Evolutionary conservation across 768 basidiomycete genomes (phyloP).

Genomic region (Mrakia hoshinonis): DNA sequence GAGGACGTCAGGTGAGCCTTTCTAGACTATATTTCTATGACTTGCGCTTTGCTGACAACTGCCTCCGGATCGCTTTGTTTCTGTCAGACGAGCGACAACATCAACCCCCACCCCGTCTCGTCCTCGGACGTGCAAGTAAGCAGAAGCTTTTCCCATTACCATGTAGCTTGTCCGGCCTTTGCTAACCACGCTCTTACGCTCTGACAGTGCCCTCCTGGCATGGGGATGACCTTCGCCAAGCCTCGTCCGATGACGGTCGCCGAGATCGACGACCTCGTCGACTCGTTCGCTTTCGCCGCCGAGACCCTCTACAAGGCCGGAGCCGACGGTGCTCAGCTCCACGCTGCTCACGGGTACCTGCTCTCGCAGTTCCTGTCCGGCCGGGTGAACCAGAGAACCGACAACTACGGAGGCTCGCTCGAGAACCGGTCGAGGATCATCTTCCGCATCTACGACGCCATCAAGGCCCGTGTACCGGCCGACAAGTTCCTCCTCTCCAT

Average conservation of each 20-base stretch:
- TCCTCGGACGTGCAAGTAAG: conserved; percentile 31
- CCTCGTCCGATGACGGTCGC: conserved; percentile 30
- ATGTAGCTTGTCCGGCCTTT: neutral
- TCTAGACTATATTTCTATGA: no score
- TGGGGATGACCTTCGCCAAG: conserved; percentile 33
- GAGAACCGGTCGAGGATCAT: conserved; percentile 41
- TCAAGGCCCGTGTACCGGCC: conserved; percentile 30
- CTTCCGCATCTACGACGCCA: conserved; percentile 39
- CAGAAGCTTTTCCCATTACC: neutral
- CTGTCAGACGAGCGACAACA: conserved; percentile 31
- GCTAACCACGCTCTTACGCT: neutral
- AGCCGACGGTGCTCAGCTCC: conserved; percentile 31
- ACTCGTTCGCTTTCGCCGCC: conserved; percentile 32
- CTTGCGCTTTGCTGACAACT: no score
- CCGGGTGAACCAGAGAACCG: conserved; percentile 42
- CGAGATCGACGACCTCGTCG: conserved; percentile 33
- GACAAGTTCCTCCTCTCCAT: conserved; percentile 25
- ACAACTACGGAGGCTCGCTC: conserved; percentile 35
- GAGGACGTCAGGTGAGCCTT: no score
- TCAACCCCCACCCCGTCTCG: conserved; percentile 34
- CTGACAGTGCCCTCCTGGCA: conserved; percentile 30
- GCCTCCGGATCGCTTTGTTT: no score
- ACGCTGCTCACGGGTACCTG: conserved; percentile 32
- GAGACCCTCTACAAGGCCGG: conserved; percentile 32
- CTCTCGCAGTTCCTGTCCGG: conserved; percentile 39